Evolutionary conservation across 352 stramenopile species (phyloP).

Genomic region (Phytophthora foliorum): DNA sequence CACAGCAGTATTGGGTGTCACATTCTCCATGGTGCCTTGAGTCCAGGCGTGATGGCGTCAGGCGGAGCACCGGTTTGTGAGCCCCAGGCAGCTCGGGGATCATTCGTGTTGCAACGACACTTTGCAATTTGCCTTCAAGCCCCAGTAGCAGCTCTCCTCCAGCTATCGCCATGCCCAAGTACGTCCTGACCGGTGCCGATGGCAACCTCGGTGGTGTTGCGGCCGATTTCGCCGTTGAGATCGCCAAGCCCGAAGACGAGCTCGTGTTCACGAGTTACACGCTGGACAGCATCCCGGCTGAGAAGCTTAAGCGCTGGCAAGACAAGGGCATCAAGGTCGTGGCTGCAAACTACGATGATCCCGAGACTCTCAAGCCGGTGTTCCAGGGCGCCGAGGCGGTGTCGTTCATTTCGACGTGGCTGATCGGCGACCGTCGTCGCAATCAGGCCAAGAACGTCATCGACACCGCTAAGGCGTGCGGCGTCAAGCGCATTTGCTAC

Average conservation of each 20-base stretch:
- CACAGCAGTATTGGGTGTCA: background rate
- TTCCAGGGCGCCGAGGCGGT: slow-evolving; percentile 22
- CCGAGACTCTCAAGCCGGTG: slow-evolving; percentile 13
- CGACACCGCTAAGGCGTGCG: slow-evolving; percentile 5
- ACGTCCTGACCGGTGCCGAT: slow-evolving; percentile 16
- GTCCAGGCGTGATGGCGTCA: no score
- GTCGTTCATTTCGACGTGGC: slow-evolving; percentile 21
- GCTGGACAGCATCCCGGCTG: background rate
- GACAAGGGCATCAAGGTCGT: slow-evolving; percentile 18
- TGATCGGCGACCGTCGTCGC: slow-evolving; percentile 17
- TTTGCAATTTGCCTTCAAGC: slow-evolving; percentile 16
- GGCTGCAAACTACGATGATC: slow-evolving; percentile 20
- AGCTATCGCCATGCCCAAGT: slow-evolving; percentile 9
- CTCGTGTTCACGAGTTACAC: slow-evolving; percentile 10
- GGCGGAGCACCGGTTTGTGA: background rate
- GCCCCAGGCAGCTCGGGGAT: background rate
- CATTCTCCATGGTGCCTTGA: background rate
- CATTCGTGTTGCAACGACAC: slow-evolving; percentile 1
- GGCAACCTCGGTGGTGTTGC: slow-evolving; percentile 24
- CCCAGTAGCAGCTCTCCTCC: background rate
- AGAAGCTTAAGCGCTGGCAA: slow-evolving; percentile 9
- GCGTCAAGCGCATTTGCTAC: slow-evolving; percentile 27
- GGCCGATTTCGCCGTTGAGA: slow-evolving; percentile 13
- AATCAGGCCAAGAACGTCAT: slow-evolving; percentile 14
- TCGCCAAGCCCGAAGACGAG: slow-evolving; percentile 15